Base-by-base conservation (phyloP, 805 yeast genomes). In the fission yeast (Schizosaccharomyces pombe) region DNA sequence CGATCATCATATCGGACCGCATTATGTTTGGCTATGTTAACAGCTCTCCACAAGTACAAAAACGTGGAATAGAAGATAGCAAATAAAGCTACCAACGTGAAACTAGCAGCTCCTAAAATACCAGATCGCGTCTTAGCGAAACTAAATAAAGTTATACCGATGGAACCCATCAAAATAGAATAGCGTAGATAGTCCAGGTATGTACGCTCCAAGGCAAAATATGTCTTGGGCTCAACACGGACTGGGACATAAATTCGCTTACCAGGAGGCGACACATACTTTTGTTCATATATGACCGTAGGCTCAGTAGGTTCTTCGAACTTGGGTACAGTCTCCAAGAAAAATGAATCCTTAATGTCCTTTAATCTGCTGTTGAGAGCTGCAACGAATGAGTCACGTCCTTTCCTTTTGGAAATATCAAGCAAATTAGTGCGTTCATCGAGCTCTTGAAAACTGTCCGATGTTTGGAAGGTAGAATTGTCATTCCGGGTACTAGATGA, bases 141-240 rank as follows among this genome's bases (percentile, higher is more conserved):
- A 58, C 84, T 82, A 60, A 89, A 71, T 60, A 91, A 72, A 0
- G 94, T 75, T 6, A 86, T 82, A 1, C 95, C 93, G 43, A 94
- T 82, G 52, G 89, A 93, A 47, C 91, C 86, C 56, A 91, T 72
- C 47, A 89, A 72, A 72, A 91, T 77, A 6, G 91, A 84, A 60
- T 91, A 85, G 43, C 94, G 87, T 55, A 89, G 70, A 98, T 98
- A 91, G 43, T 93, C 77, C 58, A 91, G 72, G 63, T 80, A 89
- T 0, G 98, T 91, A 69, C 98, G 78, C 67, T 91, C 98, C 26
- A 94, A 85, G 5, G 98, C 98, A 68, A 91, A 91, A 66, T 91
- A 91, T n/a, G 91, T 98, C 70, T 91, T 91, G 56, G 98, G 98
- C 68, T 91, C 98, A 37, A 91, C 87, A 62, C 98, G 77, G 39